Evolutionary conservation across 176 grass and related monocot genomes (phyloP).

Genomic region (Zoysia pacifica): DNA sequence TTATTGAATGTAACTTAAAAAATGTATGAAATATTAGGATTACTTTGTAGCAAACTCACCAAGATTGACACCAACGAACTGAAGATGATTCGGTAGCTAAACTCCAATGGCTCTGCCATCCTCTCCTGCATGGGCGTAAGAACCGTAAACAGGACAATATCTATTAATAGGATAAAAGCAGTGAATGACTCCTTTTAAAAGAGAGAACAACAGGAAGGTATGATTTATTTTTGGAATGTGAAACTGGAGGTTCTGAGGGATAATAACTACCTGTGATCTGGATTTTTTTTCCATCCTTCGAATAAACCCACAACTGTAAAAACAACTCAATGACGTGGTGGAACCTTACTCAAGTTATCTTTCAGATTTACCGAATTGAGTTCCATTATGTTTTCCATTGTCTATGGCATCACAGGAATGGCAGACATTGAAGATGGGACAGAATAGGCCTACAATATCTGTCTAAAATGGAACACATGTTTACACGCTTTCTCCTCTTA

Average conservation of each 20-base stretch:
- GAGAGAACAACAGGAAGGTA: slow-evolving; percentile 27
- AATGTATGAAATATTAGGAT: slow-evolving; percentile 6
- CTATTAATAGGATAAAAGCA: slow-evolving; percentile 52
- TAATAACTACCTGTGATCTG: background rate
- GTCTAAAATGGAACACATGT: background rate
- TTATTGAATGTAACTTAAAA: background rate
- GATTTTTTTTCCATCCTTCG: background rate
- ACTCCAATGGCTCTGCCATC: slow-evolving; percentile 40
- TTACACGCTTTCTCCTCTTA: background rate
- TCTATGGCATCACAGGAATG: background rate
- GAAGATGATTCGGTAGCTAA: slow-evolving; percentile 22
- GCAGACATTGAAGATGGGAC: too few species aligned
- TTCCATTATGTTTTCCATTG: background rate
- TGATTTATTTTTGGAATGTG: slow-evolving; percentile 51
- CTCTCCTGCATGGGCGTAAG: slow-evolving; percentile 28
- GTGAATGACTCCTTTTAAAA: slow-evolving; percentile 22
- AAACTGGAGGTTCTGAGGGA: slow-evolving; percentile 19
- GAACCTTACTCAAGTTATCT: background rate
- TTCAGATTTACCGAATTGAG: background rate
- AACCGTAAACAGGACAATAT: slow-evolving; percentile 23
- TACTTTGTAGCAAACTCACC: slow-evolving; percentile 34
- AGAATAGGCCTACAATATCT: background rate
- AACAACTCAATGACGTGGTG: background rate
- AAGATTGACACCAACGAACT: slow-evolving; percentile 21
- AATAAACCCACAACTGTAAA: background rate